Percentiles rank a stretch among this genome's conserved stretches.
Conservation (phyloP, 169 alveolate species). For the Cyclospora cayetanensis region DNA sequence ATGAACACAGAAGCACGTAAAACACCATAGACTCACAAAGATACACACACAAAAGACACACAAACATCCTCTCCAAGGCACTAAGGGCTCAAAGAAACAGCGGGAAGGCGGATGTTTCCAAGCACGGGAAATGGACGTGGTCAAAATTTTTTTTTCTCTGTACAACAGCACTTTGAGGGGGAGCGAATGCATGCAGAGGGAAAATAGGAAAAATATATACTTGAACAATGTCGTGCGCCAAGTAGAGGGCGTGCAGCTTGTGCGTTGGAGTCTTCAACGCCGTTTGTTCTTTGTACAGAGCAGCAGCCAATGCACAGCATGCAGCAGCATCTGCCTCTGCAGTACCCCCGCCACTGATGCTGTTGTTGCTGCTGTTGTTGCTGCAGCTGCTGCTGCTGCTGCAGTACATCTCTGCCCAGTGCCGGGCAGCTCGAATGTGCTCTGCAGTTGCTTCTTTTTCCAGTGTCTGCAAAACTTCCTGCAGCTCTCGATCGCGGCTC, state of each 20-base stretch:
- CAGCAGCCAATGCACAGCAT: conserved; percentile 6
- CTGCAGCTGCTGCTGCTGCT: conserved; percentile 56
- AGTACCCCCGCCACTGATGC: neutral
- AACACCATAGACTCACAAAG: neutral
- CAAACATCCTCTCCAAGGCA: too few relatives aligned
- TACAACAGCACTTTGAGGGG: neutral
- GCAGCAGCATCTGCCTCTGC: neutral
- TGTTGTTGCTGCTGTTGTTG: conserved; percentile 32
- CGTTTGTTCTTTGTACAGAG: conserved; percentile 16
- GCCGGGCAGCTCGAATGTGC: neutral
- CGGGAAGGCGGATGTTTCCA: too few relatives aligned
- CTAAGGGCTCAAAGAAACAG: too few relatives aligned
- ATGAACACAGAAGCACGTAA: neutral
- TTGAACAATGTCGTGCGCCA: conserved; percentile 53
- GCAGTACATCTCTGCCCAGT: neutral
- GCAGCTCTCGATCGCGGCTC: neutral
- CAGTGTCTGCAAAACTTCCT: neutral
- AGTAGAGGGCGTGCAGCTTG: conserved; percentile 22
- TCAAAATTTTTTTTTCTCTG: neutral
- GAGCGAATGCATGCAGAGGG: neutral
- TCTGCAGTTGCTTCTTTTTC: neutral
- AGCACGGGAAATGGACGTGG: too few relatives aligned
- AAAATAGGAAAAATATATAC: neutral
- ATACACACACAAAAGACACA: too few relatives aligned
- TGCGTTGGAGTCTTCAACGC: neutral